Evolutionary conservation across 2,329 filamentous ascomycete species (phyloP).

Genomic region (Aspergillus terreus): DNA sequence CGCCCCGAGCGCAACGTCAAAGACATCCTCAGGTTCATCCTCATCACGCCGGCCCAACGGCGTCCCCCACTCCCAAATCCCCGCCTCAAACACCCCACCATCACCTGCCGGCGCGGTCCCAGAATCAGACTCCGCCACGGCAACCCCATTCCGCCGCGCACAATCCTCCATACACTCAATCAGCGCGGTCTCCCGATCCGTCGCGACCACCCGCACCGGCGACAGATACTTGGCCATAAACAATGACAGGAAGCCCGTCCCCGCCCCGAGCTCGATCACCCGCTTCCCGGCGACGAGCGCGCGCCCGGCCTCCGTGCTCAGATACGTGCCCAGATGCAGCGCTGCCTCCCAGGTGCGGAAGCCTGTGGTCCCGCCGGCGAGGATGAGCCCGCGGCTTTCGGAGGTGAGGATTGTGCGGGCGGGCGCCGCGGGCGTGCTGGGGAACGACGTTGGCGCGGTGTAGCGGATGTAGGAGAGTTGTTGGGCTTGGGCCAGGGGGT

Average conservation of each 20-base stretch:
- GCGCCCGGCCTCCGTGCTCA: slow-evolving; percentile 45
- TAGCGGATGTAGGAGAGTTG: slow-evolving; percentile 74
- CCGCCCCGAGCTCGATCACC: slow-evolving; percentile 63
- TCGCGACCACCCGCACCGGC: slow-evolving; percentile 54
- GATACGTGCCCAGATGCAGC: slow-evolving; percentile 59
- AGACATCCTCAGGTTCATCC: slow-evolving; percentile 9
- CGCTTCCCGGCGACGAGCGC: slow-evolving; percentile 49
- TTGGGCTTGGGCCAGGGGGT: slow-evolving; percentile 64
- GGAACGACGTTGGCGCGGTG: slow-evolving; percentile 32
- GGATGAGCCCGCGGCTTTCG: slow-evolving; percentile 55
- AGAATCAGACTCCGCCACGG: not conserved
- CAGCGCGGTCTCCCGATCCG: slow-evolving; percentile 55
- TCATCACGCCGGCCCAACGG: slow-evolving; percentile 14
- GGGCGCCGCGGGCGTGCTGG: not conserved
- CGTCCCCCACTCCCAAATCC: slow-evolving; percentile 43
- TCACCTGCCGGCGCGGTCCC: not conserved
- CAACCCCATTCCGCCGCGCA: slow-evolving; percentile 29
- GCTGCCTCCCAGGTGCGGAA: slow-evolving; percentile 69
- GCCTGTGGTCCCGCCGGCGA: slow-evolving; percentile 60
- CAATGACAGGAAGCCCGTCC: slow-evolving; percentile 64
- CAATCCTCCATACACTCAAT: slow-evolving; percentile 39
- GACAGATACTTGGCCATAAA: slow-evolving; percentile 58
- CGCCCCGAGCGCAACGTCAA: slow-evolving; percentile 41
- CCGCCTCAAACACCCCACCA: slow-evolving; percentile 22
- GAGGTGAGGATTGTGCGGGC: slow-evolving; percentile 36